Base-by-base conservation (phyloP, 768 basidiomycete genomes). In the Mycena indigotica region DNA sequence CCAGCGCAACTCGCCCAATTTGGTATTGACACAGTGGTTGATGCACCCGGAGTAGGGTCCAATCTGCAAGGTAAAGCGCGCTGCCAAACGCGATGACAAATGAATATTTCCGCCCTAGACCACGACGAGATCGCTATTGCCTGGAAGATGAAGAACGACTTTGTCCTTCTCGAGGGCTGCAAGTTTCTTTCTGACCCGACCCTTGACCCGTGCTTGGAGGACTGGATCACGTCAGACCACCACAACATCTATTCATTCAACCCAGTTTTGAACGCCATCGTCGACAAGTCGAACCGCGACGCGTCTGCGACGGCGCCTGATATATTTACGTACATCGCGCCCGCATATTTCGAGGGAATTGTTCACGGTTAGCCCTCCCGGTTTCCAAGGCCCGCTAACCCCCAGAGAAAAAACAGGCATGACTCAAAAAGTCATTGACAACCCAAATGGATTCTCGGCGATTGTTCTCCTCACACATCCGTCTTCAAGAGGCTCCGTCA, bases 401-500 rank as follows among this genome's bases (percentile, higher is more conserved):
- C n/a, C n/a, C n/a, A n/a, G n/a, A n/a, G n/a, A n/a, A n/a, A n/a
- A n/a, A n/a, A n/a, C n/a, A n/a, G n/a, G 72, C 66, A 67, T 66
- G 29, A 48, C 65, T 1, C 66, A 71, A 54, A 40, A 56, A 26
- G 19, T 69, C 12, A 64, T 55, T 4, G 66, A 68, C 28, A 64
- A 58, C 50, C 67, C 62, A 44, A 65, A 68, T 32, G 62, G 56
- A 8, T 46, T 72, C 5, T 68, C 67, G 1, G 70, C 69, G 3
- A 57, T 70, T 44, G 60, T 68, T 23, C 65, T 71, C 38, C 67
- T 67, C 51, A 66, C 67, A 8, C 70, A 71, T 56, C 66, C 70
- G 2, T 70, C 70, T 26, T 70, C 70, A 12, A 67, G 61, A 51
- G 72, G 70, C 13, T 67, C 66, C n/a, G 70, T 73, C 4, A 64